Evolutionary conservation across 208 protist genomes (phyloP).

Genomic region (Tritrichomonas foetus): DNA sequence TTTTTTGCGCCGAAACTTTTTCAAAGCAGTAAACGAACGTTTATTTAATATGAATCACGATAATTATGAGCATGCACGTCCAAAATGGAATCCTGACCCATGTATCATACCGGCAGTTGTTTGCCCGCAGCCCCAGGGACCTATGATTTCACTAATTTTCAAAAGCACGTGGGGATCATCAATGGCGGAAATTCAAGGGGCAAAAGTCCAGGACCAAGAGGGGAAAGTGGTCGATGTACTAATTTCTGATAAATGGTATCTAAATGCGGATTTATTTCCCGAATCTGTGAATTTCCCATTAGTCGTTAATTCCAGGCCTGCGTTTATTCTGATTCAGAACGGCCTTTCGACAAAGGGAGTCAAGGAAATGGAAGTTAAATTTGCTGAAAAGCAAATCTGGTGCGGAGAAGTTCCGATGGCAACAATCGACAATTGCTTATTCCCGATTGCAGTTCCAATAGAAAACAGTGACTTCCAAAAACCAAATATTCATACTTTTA

Average conservation of each 20-base stretch:
- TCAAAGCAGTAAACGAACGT: too few relatives aligned
- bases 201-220: background rate
- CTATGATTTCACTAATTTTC: background rate
- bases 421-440: background rate
- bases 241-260: background rate
- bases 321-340: slow-evolving; percentile 18
- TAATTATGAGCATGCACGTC: too few relatives aligned
- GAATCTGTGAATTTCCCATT: background rate
- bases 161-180: background rate
- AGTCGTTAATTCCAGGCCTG: background rate
- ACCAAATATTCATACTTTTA: background rate
- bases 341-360: background rate
- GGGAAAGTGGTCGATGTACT: background rate
- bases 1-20: too few relatives aligned
- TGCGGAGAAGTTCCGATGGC: background rate
- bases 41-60: too few relatives aligned
- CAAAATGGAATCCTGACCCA: too few relatives aligned
- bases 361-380: background rate
- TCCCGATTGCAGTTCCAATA: slow-evolving; percentile 31
- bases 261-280: background rate
- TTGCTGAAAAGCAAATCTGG: background rate
- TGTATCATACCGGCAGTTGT: background rate
- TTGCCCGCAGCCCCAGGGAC: background rate
- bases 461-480: background rate
- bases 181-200: background rate